Conservation (phyloP, 345 rosid genomes). For the Salix caprea region DNA sequence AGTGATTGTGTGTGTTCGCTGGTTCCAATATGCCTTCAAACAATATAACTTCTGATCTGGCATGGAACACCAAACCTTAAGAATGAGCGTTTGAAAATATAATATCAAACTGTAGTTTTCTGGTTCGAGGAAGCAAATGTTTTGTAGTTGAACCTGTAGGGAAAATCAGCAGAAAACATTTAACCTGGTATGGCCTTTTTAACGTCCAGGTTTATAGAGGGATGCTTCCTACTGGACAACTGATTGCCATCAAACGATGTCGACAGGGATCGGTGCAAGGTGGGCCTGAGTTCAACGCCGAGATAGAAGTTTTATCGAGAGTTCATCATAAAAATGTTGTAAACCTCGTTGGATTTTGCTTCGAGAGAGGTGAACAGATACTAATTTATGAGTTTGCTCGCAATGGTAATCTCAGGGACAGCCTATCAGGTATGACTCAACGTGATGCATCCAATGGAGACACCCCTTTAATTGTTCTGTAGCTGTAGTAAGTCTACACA, state of each 20-base stretch:
- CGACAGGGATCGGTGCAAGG: slow-evolving; percentile 29
- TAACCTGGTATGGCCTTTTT: background rate
- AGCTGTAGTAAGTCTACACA: too few relatives aligned
- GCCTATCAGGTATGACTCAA: slow-evolving; percentile 17
- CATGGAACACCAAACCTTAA: too few relatives aligned
- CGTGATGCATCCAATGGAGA: too few relatives aligned
- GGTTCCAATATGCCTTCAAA: too few relatives aligned
- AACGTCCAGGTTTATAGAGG: slow-evolving; percentile 24
- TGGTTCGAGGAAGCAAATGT: too few relatives aligned
- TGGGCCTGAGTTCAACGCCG: slow-evolving; percentile 20
- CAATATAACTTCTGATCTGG: too few relatives aligned
- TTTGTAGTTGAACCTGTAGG: too few relatives aligned
- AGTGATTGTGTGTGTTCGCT: too few relatives aligned
- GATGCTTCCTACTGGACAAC: slow-evolving; percentile 16
- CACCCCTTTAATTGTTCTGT: too few relatives aligned
- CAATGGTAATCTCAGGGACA: slow-evolving; percentile 20
- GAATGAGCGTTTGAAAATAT: too few relatives aligned
- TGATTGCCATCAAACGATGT: slow-evolving; percentile 27
- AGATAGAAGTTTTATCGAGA: slow-evolving; percentile 26
- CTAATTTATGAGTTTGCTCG: slow-evolving; percentile 21
- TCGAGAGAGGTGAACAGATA: background rate
- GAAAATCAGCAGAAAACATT: too few relatives aligned
- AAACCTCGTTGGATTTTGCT: slow-evolving; percentile 26
- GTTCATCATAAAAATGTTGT: slow-evolving; percentile 31
- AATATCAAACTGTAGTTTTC: too few relatives aligned